Conservation (phyloP, 2,329 filamentous ascomycete species). For the Plenodomus lindquistii region DNA sequence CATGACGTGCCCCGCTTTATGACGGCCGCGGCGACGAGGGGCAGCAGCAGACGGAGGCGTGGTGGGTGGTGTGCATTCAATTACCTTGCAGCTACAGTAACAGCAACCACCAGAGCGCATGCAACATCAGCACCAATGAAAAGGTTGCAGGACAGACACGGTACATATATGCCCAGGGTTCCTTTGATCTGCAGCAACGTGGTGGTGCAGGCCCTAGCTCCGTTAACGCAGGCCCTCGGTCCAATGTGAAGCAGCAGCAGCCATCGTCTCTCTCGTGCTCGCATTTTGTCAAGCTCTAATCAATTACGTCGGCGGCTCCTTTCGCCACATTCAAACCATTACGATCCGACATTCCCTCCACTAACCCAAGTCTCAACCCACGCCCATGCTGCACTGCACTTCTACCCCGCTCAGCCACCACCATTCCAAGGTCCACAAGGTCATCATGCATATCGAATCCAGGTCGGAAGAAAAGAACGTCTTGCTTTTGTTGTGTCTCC, state of each 20-base stretch:
- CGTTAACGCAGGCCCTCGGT: neutral
- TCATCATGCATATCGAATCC: neutral
- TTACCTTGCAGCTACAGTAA: slow-evolving; percentile 15
- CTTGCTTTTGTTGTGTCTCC: slow-evolving; percentile 34
- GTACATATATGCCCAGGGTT: too few species aligned
- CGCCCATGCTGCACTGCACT: neutral
- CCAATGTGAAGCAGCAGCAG: neutral
- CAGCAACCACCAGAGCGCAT: neutral
- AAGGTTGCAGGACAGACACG: too few species aligned
- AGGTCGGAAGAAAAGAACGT: slow-evolving; percentile 24
- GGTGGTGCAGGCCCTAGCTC: too few species aligned
- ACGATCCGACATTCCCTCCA: too few species aligned
- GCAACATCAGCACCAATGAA: too few species aligned
- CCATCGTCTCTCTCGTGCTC: too few species aligned
- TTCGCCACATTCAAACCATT: neutral
- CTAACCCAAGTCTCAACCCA: too few species aligned
- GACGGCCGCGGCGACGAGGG: slow-evolving; percentile 17
- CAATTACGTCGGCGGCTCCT: neutral
- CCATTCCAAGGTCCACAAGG: neutral
- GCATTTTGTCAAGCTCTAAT: too few species aligned
- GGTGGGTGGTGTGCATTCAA: slow-evolving; percentile 5
- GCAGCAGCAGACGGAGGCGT: neutral
- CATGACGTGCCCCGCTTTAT: slow-evolving; percentile 23
- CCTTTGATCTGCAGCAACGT: too few species aligned
- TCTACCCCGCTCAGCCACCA: neutral